Evolutionary conservation across 768 basidiomycete genomes (phyloP), one percentile per base, ranked within the genome.

Genomic region (Paxillus rubicundulus): DNA sequence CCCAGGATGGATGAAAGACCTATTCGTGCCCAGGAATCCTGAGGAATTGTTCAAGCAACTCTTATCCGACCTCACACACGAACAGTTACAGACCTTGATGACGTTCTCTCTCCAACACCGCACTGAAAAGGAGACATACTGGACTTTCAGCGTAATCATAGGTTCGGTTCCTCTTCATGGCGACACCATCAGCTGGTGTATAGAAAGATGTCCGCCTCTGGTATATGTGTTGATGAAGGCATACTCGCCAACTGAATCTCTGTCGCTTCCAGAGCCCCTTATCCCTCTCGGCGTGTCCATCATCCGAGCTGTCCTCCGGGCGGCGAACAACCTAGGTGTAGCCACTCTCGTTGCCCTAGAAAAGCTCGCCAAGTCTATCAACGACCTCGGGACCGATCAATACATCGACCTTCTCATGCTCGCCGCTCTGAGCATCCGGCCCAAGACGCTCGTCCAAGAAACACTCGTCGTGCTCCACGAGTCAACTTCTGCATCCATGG

Each of bases 381-480:
- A 72, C 1, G 39, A 61, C 9, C 62, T 83, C 16, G 59, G 65
- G 10, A 58, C 77, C 5, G 60, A 67, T 8, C 63, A 73, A 12
- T 87, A 84, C 53, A 67, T 79, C 17, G 77, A 83, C 41, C 58
- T 84, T 5, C 68, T 86, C 12, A 79, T 78, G 73, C 62, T 79
- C 16, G 70, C 77, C 0, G 70, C 79, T 0, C 67, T 79, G n/a
- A 77, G 75, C 45, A 74, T 85, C 34, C 79, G 84, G 0, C 64
- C 80, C 0, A 72, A 70, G 27, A 69, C 76, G 7, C 70, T 85
- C 2, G 72, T 78, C 0, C 85, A 85, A 58, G 85, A 87, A 63
- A 67, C 82, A 2, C 72, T 87, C 8, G 66, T 86, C 1, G 81
- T 84, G 4, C 66, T 87, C 10, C 75, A 83, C 55, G 84, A 84